Base-by-base conservation (phyloP, 2,329 filamentous ascomycete species). In the Helotiales sp. region DNA sequence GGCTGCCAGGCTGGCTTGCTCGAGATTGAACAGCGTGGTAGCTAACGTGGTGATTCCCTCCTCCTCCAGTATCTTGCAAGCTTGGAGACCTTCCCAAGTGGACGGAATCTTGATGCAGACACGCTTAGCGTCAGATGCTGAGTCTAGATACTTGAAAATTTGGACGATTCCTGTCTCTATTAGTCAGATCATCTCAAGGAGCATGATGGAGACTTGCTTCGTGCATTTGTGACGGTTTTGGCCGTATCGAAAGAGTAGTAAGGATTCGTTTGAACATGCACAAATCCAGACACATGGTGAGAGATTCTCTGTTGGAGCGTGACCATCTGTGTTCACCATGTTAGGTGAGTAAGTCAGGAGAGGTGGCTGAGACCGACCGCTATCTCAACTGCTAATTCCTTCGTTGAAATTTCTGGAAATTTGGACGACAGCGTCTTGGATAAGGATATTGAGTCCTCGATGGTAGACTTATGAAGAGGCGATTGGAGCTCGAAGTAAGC, bases 41-140 rank as follows among this genome's bases (percentile, higher is more conserved):
- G 82, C 83, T 2, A 88, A 73, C 0, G 85, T 87, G 1, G 76
- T 73, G n/a, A 87, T 80, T 1, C 81, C 81, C 9, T 75, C 71
- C 15, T 68, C 63, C 64, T 87, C 79, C 4, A 88, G 73, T 3
- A 73, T 72, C 2, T 75, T 76, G 59, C 84, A 87, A 1, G 85
- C 85, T 63, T 81, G 76, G 13, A 88, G 73, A 1, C 85, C 85
- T 65, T 87, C 83, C 79, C 82, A 87, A 0, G 84, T 87, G 7
- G 79, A 76, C 0, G 84, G 82, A 38, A 88, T 81, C 66, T 88
- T 88, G 72, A 87, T 84, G 60, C 81, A 86, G 25, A 87, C 72
- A 29, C 83, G 75, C 8, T 22, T 74, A 2, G 70, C 61, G 54
- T 81, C 75, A 52, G 82, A 76, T 1, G 62, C 61, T 0, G 77